Evolutionary conservation across 106 monocot species (phyloP).

Genomic region (Alisma plantagoaquatica): DNA sequence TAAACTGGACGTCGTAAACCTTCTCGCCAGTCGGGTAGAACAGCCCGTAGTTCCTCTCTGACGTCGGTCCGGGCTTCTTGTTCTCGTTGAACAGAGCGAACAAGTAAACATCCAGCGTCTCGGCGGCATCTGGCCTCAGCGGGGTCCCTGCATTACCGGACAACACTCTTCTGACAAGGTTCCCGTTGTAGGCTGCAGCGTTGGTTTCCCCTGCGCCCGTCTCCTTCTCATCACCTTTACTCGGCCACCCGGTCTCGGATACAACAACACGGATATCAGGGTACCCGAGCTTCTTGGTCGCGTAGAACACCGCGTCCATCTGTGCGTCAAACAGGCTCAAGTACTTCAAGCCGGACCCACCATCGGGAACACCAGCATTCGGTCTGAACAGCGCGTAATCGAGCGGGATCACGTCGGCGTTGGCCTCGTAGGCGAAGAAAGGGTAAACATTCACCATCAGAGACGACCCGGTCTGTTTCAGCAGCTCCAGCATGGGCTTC

Average conservation of each 20-base stretch:
- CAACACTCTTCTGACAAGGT: conserved; percentile 56
- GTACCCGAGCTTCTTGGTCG: conserved; percentile 42
- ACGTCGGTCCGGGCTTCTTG: conserved; percentile 74
- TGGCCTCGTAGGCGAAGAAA: conserved; percentile 82
- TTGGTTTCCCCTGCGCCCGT: conserved; percentile 44
- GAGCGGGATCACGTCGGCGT: conserved; percentile 58
- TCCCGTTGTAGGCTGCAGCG: conserved; percentile 73
- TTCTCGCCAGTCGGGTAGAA: conserved; percentile 71
- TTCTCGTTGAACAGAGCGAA: conserved; percentile 97
- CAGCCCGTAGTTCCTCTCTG: conserved; percentile 85
- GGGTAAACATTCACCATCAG: conserved; percentile 94
- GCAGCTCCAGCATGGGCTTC: conserved; percentile 71
- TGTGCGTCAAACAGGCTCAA: conserved; percentile 80
- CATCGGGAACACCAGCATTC: conserved; percentile 50
- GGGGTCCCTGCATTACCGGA: conserved; percentile 67
- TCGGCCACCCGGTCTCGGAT: conserved; percentile 86
- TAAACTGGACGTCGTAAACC: conserved; percentile 73
- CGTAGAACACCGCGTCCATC: conserved; percentile 74
- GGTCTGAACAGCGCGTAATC: conserved; percentile 92
- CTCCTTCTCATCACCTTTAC: conserved; percentile 62
- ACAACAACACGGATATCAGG: conserved; percentile 48
- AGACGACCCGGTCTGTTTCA: conserved; percentile 37
- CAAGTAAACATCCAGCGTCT: conserved; percentile 66
- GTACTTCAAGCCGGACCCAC: conserved; percentile 46
- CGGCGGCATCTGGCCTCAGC: conserved; percentile 35